Evolutionary conservation across 2,329 filamentous ascomycete species (phyloP).

Genomic region (Pseudocercospora eumusae): DNA sequence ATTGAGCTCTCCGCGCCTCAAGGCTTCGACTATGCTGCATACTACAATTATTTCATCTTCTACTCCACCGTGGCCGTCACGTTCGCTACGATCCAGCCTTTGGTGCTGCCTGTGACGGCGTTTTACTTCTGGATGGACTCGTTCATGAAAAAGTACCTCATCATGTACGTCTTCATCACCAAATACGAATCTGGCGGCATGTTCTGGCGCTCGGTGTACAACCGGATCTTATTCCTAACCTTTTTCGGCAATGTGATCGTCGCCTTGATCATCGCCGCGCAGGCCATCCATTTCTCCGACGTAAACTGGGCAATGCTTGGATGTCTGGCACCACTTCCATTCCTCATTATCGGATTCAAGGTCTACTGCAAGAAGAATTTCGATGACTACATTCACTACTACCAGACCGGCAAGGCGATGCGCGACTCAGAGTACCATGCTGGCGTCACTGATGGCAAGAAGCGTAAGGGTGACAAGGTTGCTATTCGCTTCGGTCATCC

Average conservation of each 20-base stretch:
- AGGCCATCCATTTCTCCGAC: slow-evolving; percentile 19
- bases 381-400: slow-evolving; percentile 79
- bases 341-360: slow-evolving; percentile 83
- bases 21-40: slow-evolving; percentile 89
- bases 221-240: slow-evolving; percentile 82
- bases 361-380: slow-evolving; percentile 75
- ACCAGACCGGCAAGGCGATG: slow-evolving; percentile 65
- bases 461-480: slow-evolving; percentile 63
- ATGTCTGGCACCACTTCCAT: slow-evolving; percentile 68
- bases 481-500: slow-evolving; percentile 85
- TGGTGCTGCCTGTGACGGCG: slow-evolving; percentile 81
- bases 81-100: slow-evolving; percentile 81
- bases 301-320: slow-evolving; percentile 62
- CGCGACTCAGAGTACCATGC: slow-evolving; percentile 38
- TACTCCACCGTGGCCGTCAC: slow-evolving; percentile 87
- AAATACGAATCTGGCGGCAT: slow-evolving; percentile 94
- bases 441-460: slow-evolving; percentile 43
- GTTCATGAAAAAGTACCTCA: slow-evolving; percentile 89
- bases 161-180: slow-evolving; percentile 89
- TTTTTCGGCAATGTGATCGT: slow-evolving; percentile 78
- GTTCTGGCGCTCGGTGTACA: slow-evolving; percentile 90
- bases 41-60: slow-evolving; percentile 98
- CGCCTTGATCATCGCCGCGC: slow-evolving; percentile 69
- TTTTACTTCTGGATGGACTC: slow-evolving; percentile 87
- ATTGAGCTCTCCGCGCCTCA: slow-evolving; percentile 93